Evolutionary conservation across 1,284 basidiomycete genomes (phyloP).

Genomic region (Phlebopus sp.): DNA sequence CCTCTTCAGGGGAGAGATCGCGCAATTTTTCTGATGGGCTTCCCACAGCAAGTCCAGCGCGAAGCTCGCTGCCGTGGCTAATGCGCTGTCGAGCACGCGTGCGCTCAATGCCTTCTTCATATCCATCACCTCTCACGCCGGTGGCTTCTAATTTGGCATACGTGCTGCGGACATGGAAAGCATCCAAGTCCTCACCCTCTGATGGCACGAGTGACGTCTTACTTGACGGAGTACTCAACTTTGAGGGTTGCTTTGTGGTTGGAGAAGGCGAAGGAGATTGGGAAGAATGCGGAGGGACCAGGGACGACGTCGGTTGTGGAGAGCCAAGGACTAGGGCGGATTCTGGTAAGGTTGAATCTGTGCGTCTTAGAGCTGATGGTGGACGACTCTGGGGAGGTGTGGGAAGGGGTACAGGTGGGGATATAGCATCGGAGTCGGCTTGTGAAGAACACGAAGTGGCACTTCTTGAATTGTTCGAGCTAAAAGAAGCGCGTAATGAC

Average conservation of each 20-base stretch:
- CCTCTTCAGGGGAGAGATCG: slow-evolving; percentile 62
- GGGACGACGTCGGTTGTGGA: slow-evolving; percentile 14
- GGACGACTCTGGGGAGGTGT: slow-evolving; percentile 34
- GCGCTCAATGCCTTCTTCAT: slow-evolving; percentile 86
- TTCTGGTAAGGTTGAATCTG: slow-evolving; percentile 27
- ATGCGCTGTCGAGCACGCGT: slow-evolving; percentile 80
- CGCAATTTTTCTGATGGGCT: slow-evolving; percentile 56
- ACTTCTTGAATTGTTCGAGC: slow-evolving; percentile 22
- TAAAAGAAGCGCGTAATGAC: slow-evolving; percentile 23
- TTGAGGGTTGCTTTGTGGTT: slow-evolving; percentile 37
- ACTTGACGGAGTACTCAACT: slow-evolving; percentile 41
- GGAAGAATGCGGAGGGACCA: slow-evolving; percentile 21
- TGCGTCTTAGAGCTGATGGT: slow-evolving; percentile 19
- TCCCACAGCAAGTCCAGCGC: slow-evolving; percentile 52
- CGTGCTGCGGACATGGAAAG: slow-evolving; percentile 83
- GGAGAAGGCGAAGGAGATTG: slow-evolving; percentile 34
- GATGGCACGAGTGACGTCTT: slow-evolving; percentile 62
- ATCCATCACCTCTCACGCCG: slow-evolving; percentile 90
- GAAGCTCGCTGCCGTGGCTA: slow-evolving; percentile 56
- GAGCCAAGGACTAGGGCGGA: slow-evolving; percentile 8
- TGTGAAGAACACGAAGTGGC: slow-evolving; percentile 29
- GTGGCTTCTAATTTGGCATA: slow-evolving; percentile 83
- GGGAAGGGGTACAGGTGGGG: slow-evolving; percentile 16
- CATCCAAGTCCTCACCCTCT: slow-evolving; percentile 80
- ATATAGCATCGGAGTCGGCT: slow-evolving; percentile 15